Conservation (phyloP, 2,329 filamentous ascomycete genomes). For the Byssoonygena ceratinophila region DNA sequence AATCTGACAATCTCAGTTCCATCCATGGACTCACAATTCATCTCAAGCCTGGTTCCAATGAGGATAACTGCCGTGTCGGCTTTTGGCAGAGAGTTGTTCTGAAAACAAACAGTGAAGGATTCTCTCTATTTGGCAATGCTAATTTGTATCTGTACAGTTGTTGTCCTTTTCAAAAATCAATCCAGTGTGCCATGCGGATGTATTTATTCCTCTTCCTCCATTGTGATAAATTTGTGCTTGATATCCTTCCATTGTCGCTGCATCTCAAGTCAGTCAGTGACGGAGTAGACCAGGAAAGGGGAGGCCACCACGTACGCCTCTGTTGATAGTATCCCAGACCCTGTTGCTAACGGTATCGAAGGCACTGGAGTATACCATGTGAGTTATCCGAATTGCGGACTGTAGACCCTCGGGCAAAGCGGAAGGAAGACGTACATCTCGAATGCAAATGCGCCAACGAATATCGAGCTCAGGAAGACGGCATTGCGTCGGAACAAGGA, state of each 20-base stretch:
- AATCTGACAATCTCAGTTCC: too few species aligned
- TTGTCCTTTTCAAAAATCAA: background rate
- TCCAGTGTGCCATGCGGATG: background rate
- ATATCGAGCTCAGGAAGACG: slow-evolving; percentile 77
- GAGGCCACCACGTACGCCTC: slow-evolving; percentile 58
- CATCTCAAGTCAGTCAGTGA: slow-evolving; percentile 17
- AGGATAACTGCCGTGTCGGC: background rate
- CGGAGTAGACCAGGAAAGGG: background rate
- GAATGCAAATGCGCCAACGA: slow-evolving; percentile 76
- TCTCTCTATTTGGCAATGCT: slow-evolving; percentile 9
- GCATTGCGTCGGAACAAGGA: slow-evolving; percentile 76
- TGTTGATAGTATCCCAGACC: slow-evolving; percentile 85
- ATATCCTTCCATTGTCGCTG: slow-evolving; percentile 99
- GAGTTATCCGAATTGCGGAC: slow-evolving; percentile 7
- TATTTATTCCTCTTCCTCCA: slow-evolving; percentile 46
- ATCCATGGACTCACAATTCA: too few species aligned
- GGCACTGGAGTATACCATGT: slow-evolving; percentile 45
- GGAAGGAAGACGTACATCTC: slow-evolving; percentile 62
- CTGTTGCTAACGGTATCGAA: slow-evolving; percentile 75
- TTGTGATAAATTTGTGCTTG: slow-evolving; percentile 73
- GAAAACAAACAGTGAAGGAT: background rate
- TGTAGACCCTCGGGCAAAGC: background rate
- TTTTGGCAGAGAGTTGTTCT: background rate
- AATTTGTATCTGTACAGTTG: slow-evolving; percentile 11
- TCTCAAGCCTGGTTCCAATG: background rate